Evolutionary conservation across 805 yeast genomes (phyloP), one percentile per base, ranked within the genome.

Genomic region (Metschnikowia colocasiae): DNA sequence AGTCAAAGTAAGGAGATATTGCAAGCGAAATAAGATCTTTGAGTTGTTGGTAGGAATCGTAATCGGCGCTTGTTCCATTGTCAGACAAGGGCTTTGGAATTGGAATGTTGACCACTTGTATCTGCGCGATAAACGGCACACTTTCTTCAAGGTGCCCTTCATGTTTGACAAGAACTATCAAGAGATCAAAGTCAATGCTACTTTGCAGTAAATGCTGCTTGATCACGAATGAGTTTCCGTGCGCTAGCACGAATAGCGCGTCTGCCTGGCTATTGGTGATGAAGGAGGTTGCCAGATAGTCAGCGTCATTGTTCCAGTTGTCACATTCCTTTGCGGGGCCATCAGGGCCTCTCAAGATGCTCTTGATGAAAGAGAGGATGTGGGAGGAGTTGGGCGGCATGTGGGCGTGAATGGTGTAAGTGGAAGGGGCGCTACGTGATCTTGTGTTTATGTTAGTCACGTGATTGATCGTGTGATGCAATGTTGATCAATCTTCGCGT

Each of bases 1-100:
- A 71, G 37, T 86, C 87, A 58, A 90, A 84, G 53, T 82, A 80
- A 0, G 94, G 87, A 0, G 81, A 73, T 19, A 89, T 69, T 1
- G 90, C 95, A 32, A 78, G 65, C 45, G 75, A 76, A 19, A 89
- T 63, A 23, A 91, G 63, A 0, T 80, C 68, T 54, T 81, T 73
- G n/a, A 90, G 58, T 23, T 74, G 70, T 40, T 83, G 85, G 48
- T 76, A 75, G 1, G 74, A 50, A 7, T 59, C 65, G 48, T 52
- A 53, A 34, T 45, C 31, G 22, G 22, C 23, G 16, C 22, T 29
- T 8, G 34, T 9, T 16, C 15, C 15, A 29, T 22, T 19, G 35
- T 36, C 40, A 6, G 18, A 9, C 26, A 10, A 6, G 15, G 25
- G 45, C 7, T 13, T 32, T 22, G 29, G 45, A 41, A 32, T 16